Evolutionary conservation across 176 grass and related monocot species (phyloP).

Genomic region (Avena atlantica): DNA sequence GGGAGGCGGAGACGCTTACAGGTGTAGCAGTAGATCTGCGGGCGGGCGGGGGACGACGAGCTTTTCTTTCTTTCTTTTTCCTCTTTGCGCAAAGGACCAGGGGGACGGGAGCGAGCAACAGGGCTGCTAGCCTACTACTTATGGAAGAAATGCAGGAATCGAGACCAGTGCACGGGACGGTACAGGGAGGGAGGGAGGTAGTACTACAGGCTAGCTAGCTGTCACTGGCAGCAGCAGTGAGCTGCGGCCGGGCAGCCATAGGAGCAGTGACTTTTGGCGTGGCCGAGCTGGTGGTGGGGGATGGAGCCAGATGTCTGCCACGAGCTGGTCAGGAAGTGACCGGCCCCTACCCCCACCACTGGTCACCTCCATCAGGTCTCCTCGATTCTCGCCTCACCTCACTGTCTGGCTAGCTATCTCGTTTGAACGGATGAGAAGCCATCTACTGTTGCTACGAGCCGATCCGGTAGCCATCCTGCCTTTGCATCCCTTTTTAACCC

Average conservation of each 20-base stretch:
- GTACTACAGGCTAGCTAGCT: constrained; percentile 3
- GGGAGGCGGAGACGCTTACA: constrained; percentile 40
- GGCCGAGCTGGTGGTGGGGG: background rate
- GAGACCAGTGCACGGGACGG: constrained; percentile 1
- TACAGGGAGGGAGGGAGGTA: background rate
- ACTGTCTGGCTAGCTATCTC: background rate
- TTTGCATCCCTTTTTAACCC: constrained; percentile 36
- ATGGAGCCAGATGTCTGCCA: constrained; percentile 30
- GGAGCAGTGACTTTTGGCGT: constrained; percentile 18
- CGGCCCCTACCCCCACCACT: constrained; percentile 3
- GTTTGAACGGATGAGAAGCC: background rate
- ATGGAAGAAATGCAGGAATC: constrained; percentile 32
- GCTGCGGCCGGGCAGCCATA: background rate
- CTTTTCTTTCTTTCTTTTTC: background rate
- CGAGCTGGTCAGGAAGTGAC: constrained; percentile 28
- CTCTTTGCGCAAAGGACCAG: constrained; percentile 46
- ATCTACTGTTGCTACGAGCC: background rate
- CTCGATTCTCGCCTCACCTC: constrained; percentile 4
- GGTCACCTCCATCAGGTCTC: background rate
- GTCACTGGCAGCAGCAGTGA: constrained; percentile 4
- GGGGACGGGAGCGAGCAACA: background rate
- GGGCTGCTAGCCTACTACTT: constrained; percentile 44
- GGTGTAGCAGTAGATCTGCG: constrained; percentile 52
- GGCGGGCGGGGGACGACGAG: background rate
- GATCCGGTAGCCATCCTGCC: background rate